These are phyloP conservation scores for Coemansia sp. DNA, from an alignment of 192 early-diverging fungal species.

Conservation along the genomic window DNA sequence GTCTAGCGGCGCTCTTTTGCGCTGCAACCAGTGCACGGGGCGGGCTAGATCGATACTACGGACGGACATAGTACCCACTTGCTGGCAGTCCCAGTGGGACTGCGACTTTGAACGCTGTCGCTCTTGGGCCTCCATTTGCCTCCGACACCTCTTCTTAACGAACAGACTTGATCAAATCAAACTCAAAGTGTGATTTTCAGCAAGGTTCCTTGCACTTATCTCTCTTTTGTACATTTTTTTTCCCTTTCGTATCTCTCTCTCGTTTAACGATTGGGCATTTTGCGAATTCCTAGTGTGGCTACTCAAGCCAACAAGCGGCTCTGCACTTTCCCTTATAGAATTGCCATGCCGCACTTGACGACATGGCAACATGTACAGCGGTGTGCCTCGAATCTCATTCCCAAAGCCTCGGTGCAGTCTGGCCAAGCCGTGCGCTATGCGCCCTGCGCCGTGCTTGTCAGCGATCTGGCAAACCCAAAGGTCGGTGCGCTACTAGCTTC, in stretches of 20 bases:
- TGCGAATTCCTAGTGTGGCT: conserved; percentile 4
- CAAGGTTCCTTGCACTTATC: background rate
- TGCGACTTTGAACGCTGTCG: conserved; percentile 24
- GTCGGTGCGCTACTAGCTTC: background rate
- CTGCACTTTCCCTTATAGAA: background rate
- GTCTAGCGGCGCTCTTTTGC: background rate
- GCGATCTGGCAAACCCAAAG: background rate
- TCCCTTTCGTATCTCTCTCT: background rate
- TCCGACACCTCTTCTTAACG: conserved; percentile 20
- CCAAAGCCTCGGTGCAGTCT: background rate
- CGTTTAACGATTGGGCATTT: background rate
- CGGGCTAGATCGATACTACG: conserved; percentile 21
- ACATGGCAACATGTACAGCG: conserved; percentile 29
- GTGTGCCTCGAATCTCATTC: conserved; percentile 5
- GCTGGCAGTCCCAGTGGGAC: conserved; percentile 12
- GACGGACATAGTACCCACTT: conserved; percentile 52
- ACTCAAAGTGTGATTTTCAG: background rate
- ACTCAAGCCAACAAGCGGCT: background rate
- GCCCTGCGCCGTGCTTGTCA: background rate
- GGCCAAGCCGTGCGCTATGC: background rate
- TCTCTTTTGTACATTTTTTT: background rate
- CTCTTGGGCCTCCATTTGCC: conserved; percentile 48
- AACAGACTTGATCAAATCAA: background rate
- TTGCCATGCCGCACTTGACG: conserved; percentile 25
- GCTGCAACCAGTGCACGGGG: conserved; percentile 2